Conservation (phyloP, 2,329 filamentous ascomycete species). For the Aspergillus niger region DNA sequence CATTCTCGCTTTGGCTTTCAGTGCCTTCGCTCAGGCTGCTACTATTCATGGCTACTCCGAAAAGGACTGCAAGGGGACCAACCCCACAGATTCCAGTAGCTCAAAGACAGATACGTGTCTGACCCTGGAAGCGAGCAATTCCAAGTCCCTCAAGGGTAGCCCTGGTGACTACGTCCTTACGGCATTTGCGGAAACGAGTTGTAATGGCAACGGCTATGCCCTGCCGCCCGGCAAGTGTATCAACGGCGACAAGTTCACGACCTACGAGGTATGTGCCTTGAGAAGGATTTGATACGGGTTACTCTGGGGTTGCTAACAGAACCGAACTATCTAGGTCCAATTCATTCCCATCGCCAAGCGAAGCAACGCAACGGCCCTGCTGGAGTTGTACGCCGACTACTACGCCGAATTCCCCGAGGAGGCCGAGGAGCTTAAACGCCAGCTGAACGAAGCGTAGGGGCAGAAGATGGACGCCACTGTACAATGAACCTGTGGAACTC, state of each 20-base stretch:
- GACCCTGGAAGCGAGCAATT: too few relatives aligned
- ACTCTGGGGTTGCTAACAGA: not conserved
- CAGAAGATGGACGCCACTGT: not conserved
- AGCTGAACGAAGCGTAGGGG: not conserved
- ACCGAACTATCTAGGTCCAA: not conserved
- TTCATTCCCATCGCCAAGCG: not conserved
- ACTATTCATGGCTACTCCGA: not conserved
- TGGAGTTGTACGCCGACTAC: not conserved
- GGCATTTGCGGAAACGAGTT: not conserved
- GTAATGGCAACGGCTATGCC: not conserved
- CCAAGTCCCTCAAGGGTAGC: not conserved
- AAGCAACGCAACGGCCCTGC: not conserved
- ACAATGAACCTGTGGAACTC: not conserved
- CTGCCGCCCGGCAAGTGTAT: slow-evolving; percentile 7
- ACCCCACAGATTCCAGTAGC: not conserved
- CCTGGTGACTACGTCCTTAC: not conserved
- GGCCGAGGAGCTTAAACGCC: not conserved
- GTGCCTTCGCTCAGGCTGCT: not conserved
- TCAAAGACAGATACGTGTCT: too few relatives aligned
- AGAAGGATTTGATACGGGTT: too few relatives aligned
- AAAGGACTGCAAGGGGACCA: slow-evolving; percentile 1
- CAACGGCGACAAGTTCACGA: not conserved
- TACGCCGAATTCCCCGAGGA: not conserved
- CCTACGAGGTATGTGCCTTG: not conserved
- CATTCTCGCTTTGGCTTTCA: not conserved